Conservation (phyloP, 2,329 filamentous ascomycete genomes). For the Venturia nashicola region DNA sequence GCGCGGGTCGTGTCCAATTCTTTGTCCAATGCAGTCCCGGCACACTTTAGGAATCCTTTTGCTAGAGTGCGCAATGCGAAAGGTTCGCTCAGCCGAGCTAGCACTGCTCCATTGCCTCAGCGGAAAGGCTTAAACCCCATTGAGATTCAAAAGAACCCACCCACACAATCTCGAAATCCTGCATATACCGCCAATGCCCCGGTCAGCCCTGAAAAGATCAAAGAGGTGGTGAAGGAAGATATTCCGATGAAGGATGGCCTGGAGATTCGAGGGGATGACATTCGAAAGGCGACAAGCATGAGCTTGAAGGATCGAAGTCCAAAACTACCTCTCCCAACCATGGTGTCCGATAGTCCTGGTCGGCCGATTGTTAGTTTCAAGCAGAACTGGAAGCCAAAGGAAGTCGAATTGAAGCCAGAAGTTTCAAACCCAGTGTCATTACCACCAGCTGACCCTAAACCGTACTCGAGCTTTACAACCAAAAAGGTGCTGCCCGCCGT, state of each 20-base stretch:
- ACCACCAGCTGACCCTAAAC: neutral
- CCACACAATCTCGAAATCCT: conserved; percentile 70
- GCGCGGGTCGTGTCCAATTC: conserved; percentile 13
- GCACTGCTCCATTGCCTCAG: conserved; percentile 2
- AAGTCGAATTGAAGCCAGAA: conserved; percentile 54
- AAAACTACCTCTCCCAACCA: conserved; percentile 76
- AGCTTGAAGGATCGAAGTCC: conserved; percentile 72
- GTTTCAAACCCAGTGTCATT: conserved; percentile 10
- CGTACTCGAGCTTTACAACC: neutral
- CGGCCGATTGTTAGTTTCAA: conserved; percentile 97
- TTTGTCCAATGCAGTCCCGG: conserved; percentile 4
- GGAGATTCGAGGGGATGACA: conserved; percentile 77
- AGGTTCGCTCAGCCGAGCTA: conserved; percentile 7
- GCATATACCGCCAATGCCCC: conserved; percentile 60
- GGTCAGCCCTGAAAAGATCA: neutral
- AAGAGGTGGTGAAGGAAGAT: conserved; percentile 19
- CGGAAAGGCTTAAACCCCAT: conserved; percentile 31
- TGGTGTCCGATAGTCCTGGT: conserved; percentile 80
- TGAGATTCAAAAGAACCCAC: conserved; percentile 77
- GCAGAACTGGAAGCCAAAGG: conserved; percentile 63
- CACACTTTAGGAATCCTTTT: conserved; percentile 10
- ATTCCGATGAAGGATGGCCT: conserved; percentile 61
- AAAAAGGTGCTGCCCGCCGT: conserved; percentile 1
- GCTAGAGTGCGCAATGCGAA: conserved; percentile 7
- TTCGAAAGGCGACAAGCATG: conserved; percentile 83